Evolutionary conservation across 2,329 filamentous ascomycete genomes (phyloP).

Genomic region (Falciphora oryzae): DNA sequence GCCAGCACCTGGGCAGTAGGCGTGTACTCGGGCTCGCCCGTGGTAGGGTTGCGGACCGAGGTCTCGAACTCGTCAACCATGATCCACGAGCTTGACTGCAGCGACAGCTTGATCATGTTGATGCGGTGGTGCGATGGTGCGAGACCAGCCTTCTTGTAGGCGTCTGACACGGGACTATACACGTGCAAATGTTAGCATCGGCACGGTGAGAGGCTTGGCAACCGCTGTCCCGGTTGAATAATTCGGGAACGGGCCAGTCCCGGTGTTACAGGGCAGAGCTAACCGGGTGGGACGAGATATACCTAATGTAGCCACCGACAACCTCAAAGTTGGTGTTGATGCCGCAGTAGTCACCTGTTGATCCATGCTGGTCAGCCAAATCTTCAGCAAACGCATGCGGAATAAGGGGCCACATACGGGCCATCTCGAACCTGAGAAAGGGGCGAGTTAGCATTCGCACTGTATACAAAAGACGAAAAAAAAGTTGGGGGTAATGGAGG

Average conservation of each 20-base stretch:
- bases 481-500: not conserved
- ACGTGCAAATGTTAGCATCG: not conserved
- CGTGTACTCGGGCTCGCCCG: slow-evolving; percentile 64
- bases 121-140: slow-evolving; percentile 68
- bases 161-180: slow-evolving; percentile 36
- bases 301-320: slow-evolving; percentile 63
- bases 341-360: slow-evolving; percentile 6
- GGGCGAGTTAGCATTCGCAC: slow-evolving; percentile 2
- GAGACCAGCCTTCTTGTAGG: slow-evolving; percentile 73
- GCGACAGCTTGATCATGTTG: slow-evolving; percentile 81
- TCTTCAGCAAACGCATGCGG: not conserved
- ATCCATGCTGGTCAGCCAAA: not conserved
- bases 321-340: slow-evolving; percentile 58
- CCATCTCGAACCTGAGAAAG: slow-evolving; percentile 8
- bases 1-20: slow-evolving; percentile 86
- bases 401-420: slow-evolving; percentile 6
- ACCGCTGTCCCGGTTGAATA: not conserved
- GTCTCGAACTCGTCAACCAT: slow-evolving; percentile 84
- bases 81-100: slow-evolving; percentile 70
- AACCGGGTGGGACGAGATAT: not conserved
- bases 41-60: slow-evolving; percentile 45
- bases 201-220: not conserved
- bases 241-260: not conserved
- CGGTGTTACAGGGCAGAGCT: not conserved
- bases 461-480: not conserved